These are phyloP conservation scores for Rhynchosporium graminicola DNA, from an alignment of 2,329 filamentous ascomycete genomes.

Conservation along the genomic window DNA sequence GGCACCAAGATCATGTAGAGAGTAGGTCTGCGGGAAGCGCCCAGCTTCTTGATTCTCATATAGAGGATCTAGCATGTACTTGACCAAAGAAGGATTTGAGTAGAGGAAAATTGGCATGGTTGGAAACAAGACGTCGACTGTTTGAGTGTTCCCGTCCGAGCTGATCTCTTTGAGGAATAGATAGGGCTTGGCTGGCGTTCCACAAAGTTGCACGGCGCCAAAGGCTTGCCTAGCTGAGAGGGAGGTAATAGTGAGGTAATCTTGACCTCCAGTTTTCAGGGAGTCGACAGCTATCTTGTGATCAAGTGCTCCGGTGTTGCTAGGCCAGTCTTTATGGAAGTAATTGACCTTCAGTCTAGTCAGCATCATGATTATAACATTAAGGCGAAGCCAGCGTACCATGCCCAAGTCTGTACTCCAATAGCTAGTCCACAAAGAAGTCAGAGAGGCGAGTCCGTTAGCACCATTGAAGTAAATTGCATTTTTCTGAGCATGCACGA, in stretches of 20 bases:
- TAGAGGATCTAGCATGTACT: conserved; percentile 61
- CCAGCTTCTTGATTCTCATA: conserved; percentile 68
- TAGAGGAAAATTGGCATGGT: conserved; percentile 82
- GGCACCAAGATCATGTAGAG: conserved; percentile 71
- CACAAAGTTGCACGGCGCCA: conserved; percentile 72
- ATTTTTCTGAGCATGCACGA: conserved; percentile 36
- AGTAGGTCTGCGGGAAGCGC: conserved; percentile 68
- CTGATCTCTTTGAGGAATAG: conserved; percentile 90
- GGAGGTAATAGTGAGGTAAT: conserved; percentile 75
- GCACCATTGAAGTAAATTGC: conserved; percentile 34
- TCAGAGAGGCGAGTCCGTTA: conserved; percentile 62
- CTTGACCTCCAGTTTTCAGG: conserved; percentile 66
- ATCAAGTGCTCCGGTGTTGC: conserved; percentile 68
- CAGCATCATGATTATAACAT: background rate
- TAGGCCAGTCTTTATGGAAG: conserved; percentile 75
- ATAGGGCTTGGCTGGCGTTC: conserved; percentile 67
- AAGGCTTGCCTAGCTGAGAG: conserved; percentile 81
- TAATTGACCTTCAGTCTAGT: conserved; percentile 51
- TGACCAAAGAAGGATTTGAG: conserved; percentile 65
- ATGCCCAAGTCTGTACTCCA: conserved; percentile 65
- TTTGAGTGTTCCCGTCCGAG: conserved; percentile 84
- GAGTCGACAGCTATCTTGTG: conserved; percentile 67
- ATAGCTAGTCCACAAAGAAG: conserved; percentile 76
- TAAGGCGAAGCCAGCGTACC: conserved; percentile 35
- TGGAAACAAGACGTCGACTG: conserved; percentile 86